Conservation (phyloP, 2,329 filamentous ascomycete species). For the Torrubiella hemipterigena region DNA sequence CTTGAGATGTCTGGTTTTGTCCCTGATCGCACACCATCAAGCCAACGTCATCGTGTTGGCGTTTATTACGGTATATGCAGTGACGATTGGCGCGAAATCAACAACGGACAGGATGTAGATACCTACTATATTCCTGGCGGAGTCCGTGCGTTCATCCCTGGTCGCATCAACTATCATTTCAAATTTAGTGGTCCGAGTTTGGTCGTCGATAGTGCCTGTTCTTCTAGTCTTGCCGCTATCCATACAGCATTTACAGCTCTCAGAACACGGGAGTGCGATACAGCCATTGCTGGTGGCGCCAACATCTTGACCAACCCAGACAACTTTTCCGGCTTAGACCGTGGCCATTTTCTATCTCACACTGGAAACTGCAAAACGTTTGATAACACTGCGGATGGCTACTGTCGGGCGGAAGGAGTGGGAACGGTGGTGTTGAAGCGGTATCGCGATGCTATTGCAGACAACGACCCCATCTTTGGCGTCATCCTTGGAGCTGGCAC, state of each 20-base stretch:
- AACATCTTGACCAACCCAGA: conserved; percentile 72
- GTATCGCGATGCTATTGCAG: conserved; percentile 50
- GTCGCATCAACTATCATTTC: conserved; percentile 67
- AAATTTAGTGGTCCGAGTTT: conserved; percentile 63
- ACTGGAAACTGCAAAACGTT: conserved; percentile 50
- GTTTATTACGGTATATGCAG: conserved; percentile 68
- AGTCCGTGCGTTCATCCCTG: conserved; percentile 36
- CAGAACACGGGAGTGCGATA: conserved; percentile 63
- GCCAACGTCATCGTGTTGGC: conserved; percentile 45
- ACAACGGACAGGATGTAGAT: conserved; percentile 54
- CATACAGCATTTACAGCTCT: conserved; percentile 59
- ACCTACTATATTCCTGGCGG: conserved; percentile 43
- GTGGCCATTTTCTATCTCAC: conserved; percentile 64
- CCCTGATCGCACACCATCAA: conserved; percentile 51
- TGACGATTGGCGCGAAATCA: conserved; percentile 70
- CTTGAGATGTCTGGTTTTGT: conserved; percentile 63
- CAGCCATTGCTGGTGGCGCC: conserved; percentile 66
- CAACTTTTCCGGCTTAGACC: conserved; percentile 63
- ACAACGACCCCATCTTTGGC: conserved; percentile 55
- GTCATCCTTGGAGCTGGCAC: conserved; percentile 51
- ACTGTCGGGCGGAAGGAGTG: conserved; percentile 67
- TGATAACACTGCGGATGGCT: conserved; percentile 67
- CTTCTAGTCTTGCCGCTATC: conserved; percentile 60
- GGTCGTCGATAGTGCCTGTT: conserved; percentile 69
- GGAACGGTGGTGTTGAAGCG: conserved; percentile 66